Percentiles rank a stretch among this genome's conserved stretches.
These are phyloP conservation scores for Poa annua DNA, from an alignment of 176 grass and related monocot species.

Conservation along the genomic window DNA sequence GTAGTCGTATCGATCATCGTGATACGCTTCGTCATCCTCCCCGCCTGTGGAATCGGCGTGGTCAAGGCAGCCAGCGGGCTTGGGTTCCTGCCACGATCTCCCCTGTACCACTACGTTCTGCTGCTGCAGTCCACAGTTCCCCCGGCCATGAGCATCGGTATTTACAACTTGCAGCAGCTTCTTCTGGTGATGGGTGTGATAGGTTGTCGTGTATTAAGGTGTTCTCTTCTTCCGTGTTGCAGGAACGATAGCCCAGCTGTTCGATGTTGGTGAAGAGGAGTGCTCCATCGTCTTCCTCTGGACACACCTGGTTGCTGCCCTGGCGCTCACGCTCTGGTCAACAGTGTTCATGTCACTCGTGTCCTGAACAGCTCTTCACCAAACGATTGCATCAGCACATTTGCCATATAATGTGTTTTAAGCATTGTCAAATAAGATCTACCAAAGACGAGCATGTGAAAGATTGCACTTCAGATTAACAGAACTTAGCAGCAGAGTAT, in stretches of 20 bases:
- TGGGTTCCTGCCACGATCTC: slow-evolving; percentile 66
- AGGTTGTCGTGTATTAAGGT: background rate
- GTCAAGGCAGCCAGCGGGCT: slow-evolving; percentile 49
- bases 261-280: slow-evolving; percentile 59
- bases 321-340: slow-evolving; percentile 64
- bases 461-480: background rate
- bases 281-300: slow-evolving; percentile 67
- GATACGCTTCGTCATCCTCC: slow-evolving; percentile 54
- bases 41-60: slow-evolving; percentile 49
- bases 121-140: slow-evolving; percentile 67
- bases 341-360: slow-evolving; percentile 64
- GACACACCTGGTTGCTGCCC: slow-evolving; percentile 59
- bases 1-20: slow-evolving; percentile 40
- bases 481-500: background rate
- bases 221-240: background rate
- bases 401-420: background rate
- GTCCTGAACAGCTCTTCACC: slow-evolving; percentile 14
- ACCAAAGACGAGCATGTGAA: background rate
- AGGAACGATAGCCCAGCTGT: slow-evolving; percentile 69
- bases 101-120: slow-evolving; percentile 58
- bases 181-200: background rate
- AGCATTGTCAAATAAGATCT: background rate
- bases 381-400: background rate
- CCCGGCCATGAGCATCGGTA: slow-evolving; percentile 63
- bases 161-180: background rate